phyloP scores from a whole-genome alignment of 768 basidiomycete genomes.

The Serpula lacrymans region DNA sequence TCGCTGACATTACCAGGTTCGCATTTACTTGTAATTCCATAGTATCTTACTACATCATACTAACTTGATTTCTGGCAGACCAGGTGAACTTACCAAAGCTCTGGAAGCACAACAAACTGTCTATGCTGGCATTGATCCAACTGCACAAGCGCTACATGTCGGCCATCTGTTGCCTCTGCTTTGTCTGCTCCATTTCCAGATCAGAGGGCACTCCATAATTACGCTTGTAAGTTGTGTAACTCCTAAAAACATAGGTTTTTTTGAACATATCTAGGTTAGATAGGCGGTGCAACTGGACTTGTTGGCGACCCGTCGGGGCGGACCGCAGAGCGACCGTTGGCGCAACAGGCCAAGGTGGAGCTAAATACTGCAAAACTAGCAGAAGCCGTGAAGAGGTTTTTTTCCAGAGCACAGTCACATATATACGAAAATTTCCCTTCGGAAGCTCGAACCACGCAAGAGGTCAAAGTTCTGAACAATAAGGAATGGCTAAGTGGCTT shows the following conservation, averaged over 20 bases:
- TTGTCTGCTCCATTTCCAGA: conserved; percentile 81
- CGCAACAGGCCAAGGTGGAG: conserved; percentile 56
- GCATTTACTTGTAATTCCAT: conserved; percentile 1
- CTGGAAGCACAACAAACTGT: conserved; percentile 47
- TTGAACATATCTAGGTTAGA: conserved; percentile 43
- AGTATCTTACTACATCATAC: neutral
- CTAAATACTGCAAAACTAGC: conserved; percentile 65
- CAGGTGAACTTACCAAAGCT: conserved; percentile 36
- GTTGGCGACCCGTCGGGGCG: conserved; percentile 97
- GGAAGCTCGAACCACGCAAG: conserved; percentile 7
- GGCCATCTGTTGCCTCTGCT: conserved; percentile 92
- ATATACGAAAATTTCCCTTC: conserved; percentile 36
- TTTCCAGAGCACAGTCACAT: conserved; percentile 60
- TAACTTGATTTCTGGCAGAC: conserved; percentile 27
- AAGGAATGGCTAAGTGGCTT: conserved; percentile 76
- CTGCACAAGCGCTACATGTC: conserved; percentile 84
- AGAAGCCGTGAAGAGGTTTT: conserved; percentile 67
- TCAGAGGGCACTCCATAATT: conserved; percentile 79
- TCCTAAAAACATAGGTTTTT: neutral
- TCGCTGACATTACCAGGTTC: conserved; percentile 36
- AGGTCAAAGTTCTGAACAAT: conserved; percentile 56
- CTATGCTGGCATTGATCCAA: conserved; percentile 92
- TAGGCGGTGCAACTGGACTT: conserved; percentile 94
- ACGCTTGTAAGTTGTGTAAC: conserved; percentile 62
- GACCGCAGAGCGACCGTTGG: conserved; percentile 70